Conservation (phyloP, 2,329 filamentous ascomycete species). For the Trichoderma endophyticum region DNA sequence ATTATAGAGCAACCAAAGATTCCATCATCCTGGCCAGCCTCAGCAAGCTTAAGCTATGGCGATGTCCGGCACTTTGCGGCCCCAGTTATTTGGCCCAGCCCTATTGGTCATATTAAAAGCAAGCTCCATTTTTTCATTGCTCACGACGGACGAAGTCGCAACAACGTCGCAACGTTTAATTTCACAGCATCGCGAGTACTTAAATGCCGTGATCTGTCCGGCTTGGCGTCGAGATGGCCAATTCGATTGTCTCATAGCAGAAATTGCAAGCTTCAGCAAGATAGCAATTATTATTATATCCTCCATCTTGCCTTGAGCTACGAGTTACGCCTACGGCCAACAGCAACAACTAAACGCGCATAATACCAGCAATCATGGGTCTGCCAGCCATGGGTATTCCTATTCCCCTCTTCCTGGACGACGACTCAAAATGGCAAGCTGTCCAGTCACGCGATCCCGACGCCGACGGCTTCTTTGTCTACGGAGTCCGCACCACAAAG, state of each 20-base stretch:
- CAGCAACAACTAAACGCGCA: no score
- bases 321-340: not conserved
- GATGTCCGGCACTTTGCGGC: not conserved
- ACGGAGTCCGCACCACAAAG: conserved; percentile 43
- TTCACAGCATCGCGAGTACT: not conserved
- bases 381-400: not conserved
- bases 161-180: not conserved
- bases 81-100: not conserved
- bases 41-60: not conserved
- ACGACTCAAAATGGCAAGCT: conserved; percentile 36
- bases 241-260: not conserved
- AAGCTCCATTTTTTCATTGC: conserved; percentile 25
- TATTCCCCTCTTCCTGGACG: conserved; percentile 28
- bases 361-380: not conserved
- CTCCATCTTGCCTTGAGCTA: not conserved
- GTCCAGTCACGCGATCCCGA: conserved; percentile 34
- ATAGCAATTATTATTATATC: not conserved
- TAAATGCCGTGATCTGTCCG: not conserved
- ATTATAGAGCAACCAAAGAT: not conserved
- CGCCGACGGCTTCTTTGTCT: conserved; percentile 42
- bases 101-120: conserved; percentile 34
- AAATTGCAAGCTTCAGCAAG: not conserved
- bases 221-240: not conserved
- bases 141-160: not conserved
- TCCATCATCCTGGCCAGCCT: not conserved